Evolutionary conservation across 805 yeast genomes (phyloP), one percentile per base, ranked within the genome.

Genomic region (Candida koratica): DNA sequence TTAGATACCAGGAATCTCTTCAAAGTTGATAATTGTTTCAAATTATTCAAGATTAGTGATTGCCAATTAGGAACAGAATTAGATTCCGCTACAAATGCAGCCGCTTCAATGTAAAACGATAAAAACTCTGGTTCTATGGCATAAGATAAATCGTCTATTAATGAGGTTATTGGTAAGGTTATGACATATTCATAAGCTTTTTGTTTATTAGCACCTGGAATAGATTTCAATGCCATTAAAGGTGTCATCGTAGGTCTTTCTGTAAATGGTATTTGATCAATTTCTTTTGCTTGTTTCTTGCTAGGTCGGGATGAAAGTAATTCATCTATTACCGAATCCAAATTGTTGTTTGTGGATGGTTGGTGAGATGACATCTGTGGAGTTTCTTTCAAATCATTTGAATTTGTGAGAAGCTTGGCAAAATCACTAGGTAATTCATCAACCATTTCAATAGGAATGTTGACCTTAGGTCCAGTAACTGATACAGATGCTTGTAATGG

Each of bases 51-150:
- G 2, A 64, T 49, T 6, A 45, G 47, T 2, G 19, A 14, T 15
- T 45, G 33, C 47, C 55, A 46, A 6, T 43, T 25, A 14, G 41
- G 34, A 4, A 46, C 41, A 5, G 32, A 19, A 7, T 41, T 30
- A 17, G 39, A 22, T 10, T 17, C 26, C 0, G 56, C 34, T 4
- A 51, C 46, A 20, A 50, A 42, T 2, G 43, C 43, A 5, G 61
- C 48, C 4, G 81, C 71, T 18, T 70, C 73, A 6, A 77, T 32
- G 37, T 61, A 69, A 40, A 74, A 69, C n/a, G 58, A 59, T 6
- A 78, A 51, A 39, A 72, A 65, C 9, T 67, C 71, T 0, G 69
- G 46, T 25, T 78, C 84, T 1, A 79, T 51, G 1, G 79, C 80
- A 7, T 70, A 36, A 6, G 50, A 45, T 37, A 73, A 77, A 2